Evolutionary conservation across 768 basidiomycete genomes (phyloP), one percentile per base, ranked within the genome.

Genomic region (Kwoniella sp.): DNA sequence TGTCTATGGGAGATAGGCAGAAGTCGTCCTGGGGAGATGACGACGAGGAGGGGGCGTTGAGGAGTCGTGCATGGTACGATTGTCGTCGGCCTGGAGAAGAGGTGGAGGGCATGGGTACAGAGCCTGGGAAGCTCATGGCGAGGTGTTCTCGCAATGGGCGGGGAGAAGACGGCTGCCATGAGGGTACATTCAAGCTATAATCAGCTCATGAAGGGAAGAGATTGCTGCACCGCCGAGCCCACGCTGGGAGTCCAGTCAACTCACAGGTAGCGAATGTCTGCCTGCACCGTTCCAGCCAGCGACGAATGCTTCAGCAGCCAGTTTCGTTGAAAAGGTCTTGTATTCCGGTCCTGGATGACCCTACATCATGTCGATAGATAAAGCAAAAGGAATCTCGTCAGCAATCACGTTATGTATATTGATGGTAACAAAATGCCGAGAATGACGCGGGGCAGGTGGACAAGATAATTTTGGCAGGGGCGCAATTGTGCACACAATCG

Each of bases 231-330:
- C 4, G 38, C 13, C 8, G n/a, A 26, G 28, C 5, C n/a, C n/a
- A n/a, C 20, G 20, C 47, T 20, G 15, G 29, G 11, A 28, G 29
- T 28, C 34, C 20, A 17, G 23, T 51, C 23, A 17, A 51, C 75
- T 67, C 63, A 77, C 75, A n/a, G 75, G 75, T 56, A 77, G 52
- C 31, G 65, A 67, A 58, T 72, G 71, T 41, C 68, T 50, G n/a
- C 76, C 73, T 20, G 67, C 66, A 15, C 75, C 75, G 51, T 76
- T 66, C 75, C 75, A 74, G 1, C 77, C 77, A 13, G 48, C 53
- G 13, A 78, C 69, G 63, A 66, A 80, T 0, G 79, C 77, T 55
- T 76, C 66, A 15, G 79, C 79, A 20, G 79, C 79, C 17, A 76
- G 58, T 23, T 61, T 53, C 11, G 79, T 77, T 12, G 76, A 77